Base-by-base conservation (phyloP, 2,329 filamentous ascomycete species). In the Aspergillus flavus region DNA sequence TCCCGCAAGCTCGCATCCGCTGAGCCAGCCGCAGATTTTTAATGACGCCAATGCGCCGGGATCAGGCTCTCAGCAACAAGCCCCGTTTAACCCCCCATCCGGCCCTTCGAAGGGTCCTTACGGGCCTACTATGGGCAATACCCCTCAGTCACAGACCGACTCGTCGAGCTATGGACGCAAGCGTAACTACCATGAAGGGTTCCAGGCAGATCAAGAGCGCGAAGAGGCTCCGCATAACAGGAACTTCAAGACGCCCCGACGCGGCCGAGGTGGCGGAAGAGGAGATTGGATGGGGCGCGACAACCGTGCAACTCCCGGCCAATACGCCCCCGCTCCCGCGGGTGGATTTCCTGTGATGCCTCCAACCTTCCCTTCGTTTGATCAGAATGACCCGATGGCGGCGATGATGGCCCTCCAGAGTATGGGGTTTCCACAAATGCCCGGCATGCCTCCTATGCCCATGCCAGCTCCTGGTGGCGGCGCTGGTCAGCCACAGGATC, bases 371-470 rank as follows among this genome's bases (percentile, higher is more conserved):
- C 79, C 82, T 4, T 78, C 79, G 0, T 84, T 87, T 63, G 84
- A 87, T 67, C 81, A 82, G 11, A 83, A 82, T 68, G 82, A 88
- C 68, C 85, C 86, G 0, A 81, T 87, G 76, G 79, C 81, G 4
- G 79, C 84, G 19, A 80, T 88, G 68, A 73, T 84, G 71, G 80
- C 82, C 12, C 80, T 87, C 74, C 82, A 84, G 59, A 77, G 80
- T 23, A 83, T 87, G 79, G 81, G 81, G 3, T 79, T 86, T 59
- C 79, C 84, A 34, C 78, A 79, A 59, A 79, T 84, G 68, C 78
- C 83, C 26, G 78, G 80, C 2, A 79, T 84, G 75, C 79, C 82
- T 10, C 72, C 74, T 19, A 73, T 82, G 64, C 81, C 81, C 21
- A 72, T 76, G 58, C 71, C 75, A 50, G 52, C n/a, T 14, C 68